Base-by-base conservation (phyloP, 192 early-diverging fungal species). In the Entomortierella parvispora region DNA sequence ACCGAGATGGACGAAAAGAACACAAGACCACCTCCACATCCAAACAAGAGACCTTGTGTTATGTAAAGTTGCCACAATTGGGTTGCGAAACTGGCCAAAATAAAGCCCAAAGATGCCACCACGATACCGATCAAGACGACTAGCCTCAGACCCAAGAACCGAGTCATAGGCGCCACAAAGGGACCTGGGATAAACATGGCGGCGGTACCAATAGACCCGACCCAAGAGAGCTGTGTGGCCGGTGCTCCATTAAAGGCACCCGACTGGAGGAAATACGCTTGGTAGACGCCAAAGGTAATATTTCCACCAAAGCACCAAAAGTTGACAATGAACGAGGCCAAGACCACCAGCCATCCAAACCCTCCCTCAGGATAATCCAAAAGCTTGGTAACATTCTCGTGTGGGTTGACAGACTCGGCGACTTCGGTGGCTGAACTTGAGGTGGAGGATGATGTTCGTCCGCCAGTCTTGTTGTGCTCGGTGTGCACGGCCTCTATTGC, bases 61-160 rank as follows among this genome's bases (percentile, higher is more conserved):
- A 92, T 37, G 48, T 87, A 91, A 23, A 92, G 59, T 29, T 91
- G 89, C 91, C 91, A 92, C 2, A 89, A 76, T 55, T 87, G 59
- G 14, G 83, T 90, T 14, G 86, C 69, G 60, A 90, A 91, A 58
- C 88, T 90, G 8, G 88, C 89, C 11, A 84, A 47, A 9, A 93
- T 80, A 40, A 87, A 65, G 8, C 90, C 89, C 4, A 88, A 29
- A 0, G 86, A 79, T 46, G 85, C 69, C 12, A 87, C 23, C 2
- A 83, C 9, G 44, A 77, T 77, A 25, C 72, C 72, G 9, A 77
- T 45, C 4, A 60, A 58, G 31, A 77, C 72, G 2, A 77, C 72
- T 25, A 65, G 65, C 15, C 54, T 42, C 25, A 77, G 60, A 8
- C 72, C 72, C 34, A 77, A 17, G 45, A 62, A 58, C 7, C 60